Percentiles rank a stretch among this genome's conserved stretches.
These are phyloP conservation scores for Murraya paniculata DNA, from an alignment of 345 rosid genomes.

Conservation along the genomic window DNA sequence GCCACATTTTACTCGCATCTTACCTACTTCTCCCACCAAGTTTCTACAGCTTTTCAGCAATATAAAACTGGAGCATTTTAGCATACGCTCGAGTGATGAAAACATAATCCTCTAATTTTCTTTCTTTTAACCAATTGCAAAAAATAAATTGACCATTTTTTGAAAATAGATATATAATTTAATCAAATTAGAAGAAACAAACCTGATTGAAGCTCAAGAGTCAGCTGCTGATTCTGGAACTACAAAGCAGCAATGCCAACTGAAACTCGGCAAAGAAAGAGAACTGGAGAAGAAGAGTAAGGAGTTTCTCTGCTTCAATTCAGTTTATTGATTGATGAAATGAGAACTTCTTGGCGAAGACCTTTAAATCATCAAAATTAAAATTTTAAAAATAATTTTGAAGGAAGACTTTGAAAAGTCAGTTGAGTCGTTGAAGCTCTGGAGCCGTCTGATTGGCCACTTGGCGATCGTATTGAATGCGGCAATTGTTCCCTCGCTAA, in stretches of 20 bases:
- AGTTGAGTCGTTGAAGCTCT: background rate
- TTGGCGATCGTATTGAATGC: background rate
- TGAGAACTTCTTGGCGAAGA: background rate
- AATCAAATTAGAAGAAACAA: background rate
- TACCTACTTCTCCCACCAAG: background rate
- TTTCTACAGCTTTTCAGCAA: background rate
- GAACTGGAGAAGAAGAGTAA: background rate
- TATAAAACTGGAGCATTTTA: background rate
- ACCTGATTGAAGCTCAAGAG: constrained; percentile 10
- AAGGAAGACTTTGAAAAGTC: background rate
- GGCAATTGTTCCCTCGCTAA: background rate
- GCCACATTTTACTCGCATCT: background rate
- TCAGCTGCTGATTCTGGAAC: background rate
- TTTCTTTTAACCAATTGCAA: background rate
- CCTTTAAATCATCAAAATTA: background rate
- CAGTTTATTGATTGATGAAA: background rate
- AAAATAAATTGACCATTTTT: background rate
- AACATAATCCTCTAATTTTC: no score
- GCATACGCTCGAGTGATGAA: no score
- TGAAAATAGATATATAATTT: background rate
- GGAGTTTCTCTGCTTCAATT: background rate
- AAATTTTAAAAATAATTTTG: background rate
- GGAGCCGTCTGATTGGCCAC: background rate
- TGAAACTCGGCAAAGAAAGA: background rate
- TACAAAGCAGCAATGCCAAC: background rate